phyloP scores from a whole-genome alignment of 148 eudicot genomes.

The Cornus suecica region DNA sequence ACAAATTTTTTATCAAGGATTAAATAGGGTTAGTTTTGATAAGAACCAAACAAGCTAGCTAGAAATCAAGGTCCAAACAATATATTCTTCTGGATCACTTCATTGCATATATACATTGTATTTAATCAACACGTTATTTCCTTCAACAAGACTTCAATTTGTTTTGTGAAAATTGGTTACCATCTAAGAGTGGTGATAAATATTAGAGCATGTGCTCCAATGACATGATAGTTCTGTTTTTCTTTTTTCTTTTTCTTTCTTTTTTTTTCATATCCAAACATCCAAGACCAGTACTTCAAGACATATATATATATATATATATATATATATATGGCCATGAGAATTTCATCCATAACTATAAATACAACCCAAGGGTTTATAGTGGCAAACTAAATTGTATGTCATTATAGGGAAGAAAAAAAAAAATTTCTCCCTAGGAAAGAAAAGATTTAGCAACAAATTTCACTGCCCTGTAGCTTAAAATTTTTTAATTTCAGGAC shows the following conservation, averaged over 20 bases:
- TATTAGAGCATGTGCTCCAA: neutral
- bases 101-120: conserved; percentile 13
- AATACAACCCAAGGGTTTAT: no score
- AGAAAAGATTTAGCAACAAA: no score
- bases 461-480: no score
- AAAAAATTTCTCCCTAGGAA: no score
- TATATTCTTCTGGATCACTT: conserved; percentile 42
- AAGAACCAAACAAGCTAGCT: conserved; percentile 33
- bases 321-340: neutral
- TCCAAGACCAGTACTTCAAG: no score
- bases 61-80: conserved; percentile 22
- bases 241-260: no score
- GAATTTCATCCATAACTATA: no score
- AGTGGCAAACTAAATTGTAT: no score
- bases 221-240: neutral
- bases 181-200: neutral
- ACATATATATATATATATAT: neutral
- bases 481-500: no score
- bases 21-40: conserved; percentile 33
- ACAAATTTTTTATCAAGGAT: conserved; percentile 16
- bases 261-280: no score
- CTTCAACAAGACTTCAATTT: neutral
- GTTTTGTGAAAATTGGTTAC: neutral
- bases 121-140: neutral
- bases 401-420: no score